Conservation (phyloP, 768 basidiomycete genomes). For the Neoboletus magnificus region DNA sequence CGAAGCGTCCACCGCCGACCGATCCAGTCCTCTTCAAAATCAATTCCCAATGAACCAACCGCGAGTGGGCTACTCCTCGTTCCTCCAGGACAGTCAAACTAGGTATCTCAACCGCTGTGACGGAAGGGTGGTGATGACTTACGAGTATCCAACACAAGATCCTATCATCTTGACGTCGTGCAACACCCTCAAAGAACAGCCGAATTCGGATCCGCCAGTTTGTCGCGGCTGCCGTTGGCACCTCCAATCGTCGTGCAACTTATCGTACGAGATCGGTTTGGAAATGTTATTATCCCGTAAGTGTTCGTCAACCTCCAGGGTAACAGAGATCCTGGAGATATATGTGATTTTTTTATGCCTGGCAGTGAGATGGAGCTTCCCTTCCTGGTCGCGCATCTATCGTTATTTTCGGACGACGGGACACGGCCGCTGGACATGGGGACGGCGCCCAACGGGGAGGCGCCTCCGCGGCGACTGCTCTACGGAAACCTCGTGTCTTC, state of each 20-base stretch:
- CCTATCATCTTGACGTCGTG: slow-evolving; percentile 79
- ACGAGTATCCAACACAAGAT: slow-evolving; percentile 36
- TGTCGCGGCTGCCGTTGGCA: slow-evolving; percentile 79
- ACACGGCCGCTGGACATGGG: slow-evolving; percentile 59
- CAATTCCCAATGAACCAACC: slow-evolving; percentile 42
- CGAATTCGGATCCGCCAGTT: slow-evolving; percentile 69
- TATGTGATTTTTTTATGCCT: slow-evolving; percentile 15
- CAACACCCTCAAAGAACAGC: slow-evolving; percentile 83
- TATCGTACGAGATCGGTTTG: slow-evolving; percentile 66
- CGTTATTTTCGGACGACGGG: slow-evolving; percentile 71
- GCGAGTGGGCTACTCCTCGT: slow-evolving; percentile 56
- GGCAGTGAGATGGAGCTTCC: slow-evolving; percentile 82
- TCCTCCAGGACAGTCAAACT: slow-evolving; percentile 51
- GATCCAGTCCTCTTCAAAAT: slow-evolving; percentile 35
- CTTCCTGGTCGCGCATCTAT: slow-evolving; percentile 82
- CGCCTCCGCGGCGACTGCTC: slow-evolving; percentile 55
- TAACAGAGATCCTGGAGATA: slow-evolving; percentile 19
- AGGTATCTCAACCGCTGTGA: slow-evolving; percentile 39
- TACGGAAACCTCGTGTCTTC: slow-evolving; percentile 87
- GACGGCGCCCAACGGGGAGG: slow-evolving; percentile 44
- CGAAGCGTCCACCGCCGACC: slow-evolving; percentile 23
- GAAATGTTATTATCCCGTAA: slow-evolving; percentile 75
- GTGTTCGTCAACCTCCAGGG: slow-evolving; percentile 35
- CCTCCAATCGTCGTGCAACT: slow-evolving; percentile 84
- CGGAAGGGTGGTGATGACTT: slow-evolving; percentile 13